These are phyloP conservation scores for Mycena rosella DNA, from an alignment of 768 basidiomycete species.

Conservation along the genomic window DNA sequence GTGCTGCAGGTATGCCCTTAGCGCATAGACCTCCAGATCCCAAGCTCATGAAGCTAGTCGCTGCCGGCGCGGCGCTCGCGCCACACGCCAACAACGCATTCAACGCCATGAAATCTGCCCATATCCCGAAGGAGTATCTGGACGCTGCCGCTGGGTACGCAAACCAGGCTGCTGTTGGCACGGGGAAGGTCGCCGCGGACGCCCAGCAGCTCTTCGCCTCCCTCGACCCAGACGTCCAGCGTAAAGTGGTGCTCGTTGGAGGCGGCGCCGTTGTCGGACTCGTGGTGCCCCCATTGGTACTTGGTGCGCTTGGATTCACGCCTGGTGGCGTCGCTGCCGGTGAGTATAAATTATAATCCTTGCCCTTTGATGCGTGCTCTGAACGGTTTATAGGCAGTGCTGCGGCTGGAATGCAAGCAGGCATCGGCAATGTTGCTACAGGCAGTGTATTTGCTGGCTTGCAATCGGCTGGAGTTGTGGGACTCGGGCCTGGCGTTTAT, in stretches of 20 bases:
- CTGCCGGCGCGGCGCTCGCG: slow-evolving; percentile 19
- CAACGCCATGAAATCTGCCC: slow-evolving; percentile 16
- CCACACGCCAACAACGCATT: slow-evolving; percentile 13
- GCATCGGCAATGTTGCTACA: slow-evolving; percentile 22
- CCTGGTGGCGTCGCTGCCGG: slow-evolving; percentile 18
- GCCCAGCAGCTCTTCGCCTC: slow-evolving; percentile 8
- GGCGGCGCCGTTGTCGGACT: slow-evolving; percentile 23
- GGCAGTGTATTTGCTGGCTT: slow-evolving; percentile 25
- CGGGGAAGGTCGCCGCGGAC: slow-evolving; percentile 13
- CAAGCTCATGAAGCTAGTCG: slow-evolving; percentile 13
- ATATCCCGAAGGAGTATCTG: slow-evolving; percentile 18
- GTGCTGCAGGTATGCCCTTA: slow-evolving; percentile 20
- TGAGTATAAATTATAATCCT: slow-evolving; percentile 13
- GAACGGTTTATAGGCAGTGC: slow-evolving; percentile 24
- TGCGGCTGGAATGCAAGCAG: slow-evolving; percentile 24
- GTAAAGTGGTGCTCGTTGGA: slow-evolving; percentile 13
- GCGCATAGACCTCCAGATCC: slow-evolving; percentile 17
- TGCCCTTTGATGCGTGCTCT: slow-evolving; percentile 16
- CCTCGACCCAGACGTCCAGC: slow-evolving; percentile 17
- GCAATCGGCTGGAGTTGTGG: slow-evolving; percentile 23
- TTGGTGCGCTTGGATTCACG: slow-evolving; percentile 18
- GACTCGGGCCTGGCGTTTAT: slow-evolving; percentile 7
- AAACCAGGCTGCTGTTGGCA: slow-evolving; percentile 20
- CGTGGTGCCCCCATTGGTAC: slow-evolving; percentile 18
- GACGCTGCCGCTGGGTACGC: slow-evolving; percentile 16